These are phyloP conservation scores for Retiboletus flavoniger DNA, from an alignment of 1,284 basidiomycete species.

Conservation along the genomic window DNA sequence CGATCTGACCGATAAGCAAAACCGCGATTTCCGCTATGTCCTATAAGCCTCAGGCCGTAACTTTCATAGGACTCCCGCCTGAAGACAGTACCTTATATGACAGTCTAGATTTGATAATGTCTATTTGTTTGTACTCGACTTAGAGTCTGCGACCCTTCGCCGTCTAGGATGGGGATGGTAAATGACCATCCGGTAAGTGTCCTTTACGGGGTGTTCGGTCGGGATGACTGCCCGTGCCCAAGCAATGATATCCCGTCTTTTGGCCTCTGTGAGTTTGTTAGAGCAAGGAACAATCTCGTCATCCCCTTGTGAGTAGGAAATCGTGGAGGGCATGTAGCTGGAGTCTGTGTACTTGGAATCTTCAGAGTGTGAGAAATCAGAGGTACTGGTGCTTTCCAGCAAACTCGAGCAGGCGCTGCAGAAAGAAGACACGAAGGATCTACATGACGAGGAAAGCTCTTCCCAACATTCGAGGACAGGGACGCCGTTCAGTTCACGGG, in stretches of 20 bases:
- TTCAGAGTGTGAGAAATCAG: slow-evolving; percentile 8
- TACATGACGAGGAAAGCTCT: slow-evolving; percentile 6
- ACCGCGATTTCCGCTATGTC: slow-evolving; percentile 59
- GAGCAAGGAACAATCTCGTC: neutral
- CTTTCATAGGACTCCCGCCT: neutral
- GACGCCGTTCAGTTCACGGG: neutral
- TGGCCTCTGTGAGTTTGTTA: slow-evolving; percentile 12
- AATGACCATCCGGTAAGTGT: slow-evolving; percentile 25
- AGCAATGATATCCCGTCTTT: slow-evolving; percentile 15
- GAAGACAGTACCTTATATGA: slow-evolving; percentile 3
- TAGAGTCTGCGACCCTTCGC: neutral
- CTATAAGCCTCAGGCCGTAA: slow-evolving; percentile 30
- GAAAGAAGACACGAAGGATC: slow-evolving; percentile 18
- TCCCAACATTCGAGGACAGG: neutral
- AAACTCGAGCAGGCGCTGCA: slow-evolving; percentile 28
- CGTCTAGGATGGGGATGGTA: neutral
- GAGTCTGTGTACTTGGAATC: slow-evolving; percentile 2
- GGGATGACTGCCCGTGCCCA: slow-evolving; percentile 23
- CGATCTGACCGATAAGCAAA: slow-evolving; percentile 65
- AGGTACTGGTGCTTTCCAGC: slow-evolving; percentile 4
- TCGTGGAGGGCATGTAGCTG: slow-evolving; percentile 4
- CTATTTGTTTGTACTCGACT: slow-evolving; percentile 11
- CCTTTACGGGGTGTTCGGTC: slow-evolving; percentile 26
- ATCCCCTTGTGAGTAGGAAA: slow-evolving; percentile 1
- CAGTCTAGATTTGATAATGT: slow-evolving; percentile 14